Percentiles rank a stretch among this genome's conserved stretches.
Evolutionary conservation across 768 basidiomycete genomes (phyloP).

Genomic region (Lentinula boryana): DNA sequence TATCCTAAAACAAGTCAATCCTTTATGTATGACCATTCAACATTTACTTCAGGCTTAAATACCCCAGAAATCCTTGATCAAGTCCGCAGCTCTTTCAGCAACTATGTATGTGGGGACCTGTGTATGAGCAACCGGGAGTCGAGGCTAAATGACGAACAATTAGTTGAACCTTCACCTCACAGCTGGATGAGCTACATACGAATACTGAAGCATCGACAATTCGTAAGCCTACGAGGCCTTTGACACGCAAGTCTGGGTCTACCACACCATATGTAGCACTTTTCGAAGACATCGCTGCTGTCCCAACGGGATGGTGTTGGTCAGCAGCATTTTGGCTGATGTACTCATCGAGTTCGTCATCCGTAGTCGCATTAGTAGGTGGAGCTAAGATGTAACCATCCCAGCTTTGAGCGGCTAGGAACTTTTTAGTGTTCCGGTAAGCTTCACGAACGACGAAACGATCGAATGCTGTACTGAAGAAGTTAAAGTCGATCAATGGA

Average conservation of each 20-base stretch:
- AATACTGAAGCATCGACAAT: constrained; percentile 29
- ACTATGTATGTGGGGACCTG: constrained; percentile 15
- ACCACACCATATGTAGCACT: constrained; percentile 22
- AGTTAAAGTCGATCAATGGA: constrained; percentile 38
- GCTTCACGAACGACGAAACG: constrained; percentile 11
- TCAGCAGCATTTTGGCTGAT: constrained; percentile 9
- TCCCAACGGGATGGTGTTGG: constrained; percentile 21
- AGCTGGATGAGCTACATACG: constrained; percentile 8
- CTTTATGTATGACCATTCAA: too few species aligned
- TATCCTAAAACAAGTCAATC: too few species aligned
- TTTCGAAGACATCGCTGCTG: constrained; percentile 22
- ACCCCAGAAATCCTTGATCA: constrained; percentile 12
- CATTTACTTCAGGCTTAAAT: background rate
- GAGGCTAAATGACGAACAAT: constrained; percentile 9
- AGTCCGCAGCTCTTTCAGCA: constrained; percentile 19
- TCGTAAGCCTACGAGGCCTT: constrained; percentile 23
- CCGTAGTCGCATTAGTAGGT: constrained; percentile 5
- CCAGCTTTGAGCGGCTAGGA: constrained; percentile 11
- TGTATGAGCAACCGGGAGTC: constrained; percentile 14
- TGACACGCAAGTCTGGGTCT: constrained; percentile 24
- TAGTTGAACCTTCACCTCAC: background rate
- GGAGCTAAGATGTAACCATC: constrained; percentile 11
- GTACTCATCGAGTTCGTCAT: constrained; percentile 8
- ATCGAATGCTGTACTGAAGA: constrained; percentile 20
- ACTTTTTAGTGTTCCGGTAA: constrained; percentile 6